A percentile compares a stretch with the other conserved stretches of the same genome.
Conservation (phyloP, 2,329 filamentous ascomycete species). For the Huntiella bhutanensis region DNA sequence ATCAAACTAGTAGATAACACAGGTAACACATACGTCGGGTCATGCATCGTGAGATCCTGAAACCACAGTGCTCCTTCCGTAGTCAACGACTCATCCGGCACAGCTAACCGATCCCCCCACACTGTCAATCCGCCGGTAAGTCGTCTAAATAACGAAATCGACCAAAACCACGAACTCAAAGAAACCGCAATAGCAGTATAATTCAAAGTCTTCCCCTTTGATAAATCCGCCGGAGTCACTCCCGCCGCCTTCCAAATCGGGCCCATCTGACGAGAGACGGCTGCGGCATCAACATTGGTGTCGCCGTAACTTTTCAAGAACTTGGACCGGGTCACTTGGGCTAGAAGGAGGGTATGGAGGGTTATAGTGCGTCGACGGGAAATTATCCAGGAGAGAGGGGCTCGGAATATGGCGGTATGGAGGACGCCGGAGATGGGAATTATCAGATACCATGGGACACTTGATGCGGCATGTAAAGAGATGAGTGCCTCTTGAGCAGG, state of each 20-base stretch:
- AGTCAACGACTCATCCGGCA: constrained; percentile 22
- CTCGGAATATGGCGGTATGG: constrained; percentile 25
- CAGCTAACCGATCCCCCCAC: constrained; percentile 13
- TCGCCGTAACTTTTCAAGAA: constrained; percentile 15
- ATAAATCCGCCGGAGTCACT: constrained; percentile 1
- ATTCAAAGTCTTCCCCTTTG: constrained; percentile 13
- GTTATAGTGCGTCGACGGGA: constrained; percentile 15
- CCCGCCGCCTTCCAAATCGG: background rate
- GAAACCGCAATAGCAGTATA: constrained; percentile 13
- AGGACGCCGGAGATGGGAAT: constrained; percentile 33
- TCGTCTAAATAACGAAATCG: constrained; percentile 13
- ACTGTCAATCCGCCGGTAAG: constrained; percentile 14
- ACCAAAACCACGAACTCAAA: constrained; percentile 11
- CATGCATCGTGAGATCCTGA: constrained; percentile 30
- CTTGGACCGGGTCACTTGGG: constrained; percentile 15
- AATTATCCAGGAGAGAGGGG: constrained; percentile 28
- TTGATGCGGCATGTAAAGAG: constrained; percentile 23
- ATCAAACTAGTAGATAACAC: constrained; percentile 4
- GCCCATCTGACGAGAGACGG: background rate
- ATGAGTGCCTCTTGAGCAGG: constrained; percentile 25
- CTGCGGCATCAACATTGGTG: constrained; percentile 12
- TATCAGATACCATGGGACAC: constrained; percentile 33
- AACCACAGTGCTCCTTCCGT: constrained; percentile 38
- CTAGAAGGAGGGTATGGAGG: constrained; percentile 11
- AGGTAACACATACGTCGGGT: constrained; percentile 32